A percentile compares a stretch with the other conserved stretches of the same genome.
Conservation (phyloP, 73 alveolate genomes). For the Paramecium biaurelia region DNA sequence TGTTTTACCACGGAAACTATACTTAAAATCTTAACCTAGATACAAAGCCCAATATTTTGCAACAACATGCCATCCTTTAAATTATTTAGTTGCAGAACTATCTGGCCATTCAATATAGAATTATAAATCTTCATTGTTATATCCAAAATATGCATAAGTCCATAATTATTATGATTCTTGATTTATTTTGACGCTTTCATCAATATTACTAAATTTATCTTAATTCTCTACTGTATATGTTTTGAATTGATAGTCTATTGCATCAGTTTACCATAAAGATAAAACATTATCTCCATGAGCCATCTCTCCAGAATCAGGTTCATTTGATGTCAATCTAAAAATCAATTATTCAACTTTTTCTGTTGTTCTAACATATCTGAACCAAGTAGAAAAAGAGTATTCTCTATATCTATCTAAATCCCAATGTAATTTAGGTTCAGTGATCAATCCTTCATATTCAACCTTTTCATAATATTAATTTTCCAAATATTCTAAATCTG, state of each 20-base stretch:
- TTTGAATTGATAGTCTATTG: not conserved
- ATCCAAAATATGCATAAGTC: conserved; percentile 14
- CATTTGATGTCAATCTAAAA: conserved; percentile 33
- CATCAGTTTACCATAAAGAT: not conserved
- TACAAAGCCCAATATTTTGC: conserved; percentile 49
- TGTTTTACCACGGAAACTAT: not conserved
- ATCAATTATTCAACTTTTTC: not conserved
- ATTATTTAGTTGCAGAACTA: not conserved
- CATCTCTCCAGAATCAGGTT: not conserved
- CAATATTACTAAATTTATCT: not conserved
- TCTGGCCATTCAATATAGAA: not conserved
- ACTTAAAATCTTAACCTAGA: not conserved
- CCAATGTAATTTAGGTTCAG: not conserved
- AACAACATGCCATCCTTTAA: not conserved
- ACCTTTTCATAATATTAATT: not conserved
- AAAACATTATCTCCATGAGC: not conserved
- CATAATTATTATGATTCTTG: conserved; percentile 15
- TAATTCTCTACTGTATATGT: not conserved
- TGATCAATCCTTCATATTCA: not conserved
- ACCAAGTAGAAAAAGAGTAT: conserved; percentile 10
- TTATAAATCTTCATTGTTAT: not conserved
- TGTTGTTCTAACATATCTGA: not conserved
- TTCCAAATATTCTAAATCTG: not conserved
- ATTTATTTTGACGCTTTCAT: not conserved
- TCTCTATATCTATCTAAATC: conserved; percentile 35